Base-by-base conservation (phyloP, 2,329 filamentous ascomycete genomes). In the Pseudogymnoascus sp. region DNA sequence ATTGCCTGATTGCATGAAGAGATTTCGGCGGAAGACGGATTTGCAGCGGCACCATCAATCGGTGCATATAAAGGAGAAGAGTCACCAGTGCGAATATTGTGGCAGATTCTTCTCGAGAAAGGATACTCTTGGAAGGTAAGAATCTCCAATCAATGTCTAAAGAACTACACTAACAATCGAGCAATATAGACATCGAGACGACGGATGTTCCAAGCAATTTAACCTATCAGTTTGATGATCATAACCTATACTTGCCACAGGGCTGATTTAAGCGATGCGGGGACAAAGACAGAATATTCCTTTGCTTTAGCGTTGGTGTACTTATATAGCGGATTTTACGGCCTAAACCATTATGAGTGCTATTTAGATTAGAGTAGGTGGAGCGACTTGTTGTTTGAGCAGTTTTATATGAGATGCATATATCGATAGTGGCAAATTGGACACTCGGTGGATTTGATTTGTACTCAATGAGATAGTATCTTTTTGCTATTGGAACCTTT, bases 1-100 rank as follows among this genome's bases (percentile, higher is more conserved):
- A 1, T 75, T 83, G 28, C 72, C 78, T 2, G 80, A 79, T 58
- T 96, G 91, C 73, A 79, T 74, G 65, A 90, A 87, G 74, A 82
- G 82, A 58, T 95, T 95, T 72, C 88, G 90, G 15, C 82, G 91
- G 66, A 91, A 88, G 73, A 92, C 90, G 1, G 91, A 95, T 71
- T 78, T 95, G 21, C 77, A 80, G 65, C 74, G 80, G 65, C 78
- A 86, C 69, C 75, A 81, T 71, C 79, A 81, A 66, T 83, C 78
- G 68, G 88, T 94, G 9, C 90, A 95, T 69, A 78, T 85, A 70
- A 90, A 89, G 72, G 78, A 85, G 63, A 82, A 83, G 60, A 85
- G 85, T 65, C 84, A 85, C 71, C 77, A 77, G 61, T 95, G 90
- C 69, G 79, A 84, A 62, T 84, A 84, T 62, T 95, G 90, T 69